Evolutionary conservation across 306 rosid species (phyloP), one percentile per base, ranked within the genome.

Genomic region (Dryas alaskensis): DNA sequence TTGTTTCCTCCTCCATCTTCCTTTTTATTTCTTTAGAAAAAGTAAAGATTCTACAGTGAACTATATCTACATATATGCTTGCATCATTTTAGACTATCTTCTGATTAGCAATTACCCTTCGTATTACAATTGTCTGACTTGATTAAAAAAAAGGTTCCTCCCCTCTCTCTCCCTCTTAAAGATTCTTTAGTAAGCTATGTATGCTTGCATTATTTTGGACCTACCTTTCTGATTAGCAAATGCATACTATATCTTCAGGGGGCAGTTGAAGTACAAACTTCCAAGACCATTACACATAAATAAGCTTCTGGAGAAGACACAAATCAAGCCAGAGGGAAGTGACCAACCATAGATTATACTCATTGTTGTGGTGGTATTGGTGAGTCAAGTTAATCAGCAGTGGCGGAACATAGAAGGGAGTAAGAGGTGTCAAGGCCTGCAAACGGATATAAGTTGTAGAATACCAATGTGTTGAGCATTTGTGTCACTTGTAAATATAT

Each of bases 171-270:
- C 37, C 37, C 37, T 31, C 37, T 1, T 1, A 31, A 31, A 31
- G 37, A 31, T 31, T 31, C 16, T 5, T 37, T 27, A 25, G 5
- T 58, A 10, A 58, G 10, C 50, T 53, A 52, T 51, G 52, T 31
- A 46, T 14, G 12, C 53, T 43, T 64, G 5, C 14, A 27, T 4
- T 17, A 8, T 27, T 4, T 65, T 51, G 2, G 55, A 12, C 46
- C 37, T 64, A 19, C 49, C 27, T 78, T 17, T 22, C 37, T 74
- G 54, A 51, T 52, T 13, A 62, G 37, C 42, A 10, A 62, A 5
- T 75, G 75, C 70, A 52, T 64, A 52, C 58, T 22, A 77, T 78
- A 60, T 83, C 81, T 80, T 52, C 96, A 93, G 97, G 96, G 82
- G 69, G 73, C 86, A 22, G 82, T 74, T 63, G 90, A 91, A 61